Evolutionary conservation across 2,329 filamentous ascomycete genomes (phyloP).

Genomic region (Botryotinia globosa): DNA sequence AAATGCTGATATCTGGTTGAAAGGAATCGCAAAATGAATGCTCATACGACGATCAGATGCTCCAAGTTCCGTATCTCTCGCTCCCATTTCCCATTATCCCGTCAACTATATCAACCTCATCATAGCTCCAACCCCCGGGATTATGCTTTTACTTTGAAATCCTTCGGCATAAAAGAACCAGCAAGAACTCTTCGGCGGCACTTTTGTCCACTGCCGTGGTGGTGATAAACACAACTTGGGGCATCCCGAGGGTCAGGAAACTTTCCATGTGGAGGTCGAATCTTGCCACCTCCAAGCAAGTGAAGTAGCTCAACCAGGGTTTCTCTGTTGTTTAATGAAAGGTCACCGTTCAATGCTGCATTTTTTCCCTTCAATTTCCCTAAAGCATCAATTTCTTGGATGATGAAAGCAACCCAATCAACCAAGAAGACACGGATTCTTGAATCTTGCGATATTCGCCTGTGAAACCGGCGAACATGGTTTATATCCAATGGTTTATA

Average conservation of each 20-base stretch:
- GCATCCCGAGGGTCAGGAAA: neutral
- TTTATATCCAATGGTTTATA: too few relatives aligned
- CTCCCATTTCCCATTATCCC: neutral
- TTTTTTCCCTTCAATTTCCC: neutral
- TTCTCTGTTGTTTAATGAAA: neutral
- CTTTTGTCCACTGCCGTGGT: neutral
- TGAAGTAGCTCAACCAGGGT: neutral
- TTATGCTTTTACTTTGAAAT: neutral
- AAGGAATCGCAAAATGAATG: neutral
- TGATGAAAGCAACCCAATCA: neutral
- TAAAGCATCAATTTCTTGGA: neutral
- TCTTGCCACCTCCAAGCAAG: neutral
- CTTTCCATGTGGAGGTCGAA: neutral
- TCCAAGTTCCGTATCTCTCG: neutral
- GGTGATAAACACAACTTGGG: neutral
- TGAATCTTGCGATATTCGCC: neutral
- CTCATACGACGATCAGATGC: neutral
- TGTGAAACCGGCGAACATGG: too few relatives aligned
- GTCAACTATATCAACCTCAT: neutral
- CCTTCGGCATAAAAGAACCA: rapidly evolving
- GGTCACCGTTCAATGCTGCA: neutral
- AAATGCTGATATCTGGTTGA: neutral
- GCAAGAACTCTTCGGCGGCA: neutral
- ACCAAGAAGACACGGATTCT: neutral
- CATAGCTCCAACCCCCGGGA: neutral